Percentiles rank a stretch among this genome's conserved stretches.
These are phyloP conservation scores for Parachlorella kessleri DNA, from an alignment of 139 green algal genomes.

Conservation along the genomic window DNA sequence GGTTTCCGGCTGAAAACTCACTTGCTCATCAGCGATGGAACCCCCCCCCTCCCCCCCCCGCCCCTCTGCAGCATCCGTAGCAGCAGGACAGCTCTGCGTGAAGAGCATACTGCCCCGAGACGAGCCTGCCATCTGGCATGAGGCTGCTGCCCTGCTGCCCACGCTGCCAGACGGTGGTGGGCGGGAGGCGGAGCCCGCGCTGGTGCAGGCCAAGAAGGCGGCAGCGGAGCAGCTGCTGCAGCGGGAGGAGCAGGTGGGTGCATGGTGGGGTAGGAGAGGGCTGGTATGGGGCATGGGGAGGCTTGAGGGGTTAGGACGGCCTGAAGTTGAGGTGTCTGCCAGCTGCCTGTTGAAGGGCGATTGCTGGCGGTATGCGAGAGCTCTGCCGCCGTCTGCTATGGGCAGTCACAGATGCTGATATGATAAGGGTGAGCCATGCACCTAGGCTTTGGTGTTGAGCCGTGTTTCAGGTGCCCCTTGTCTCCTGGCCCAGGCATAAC, in stretches of 20 bases:
- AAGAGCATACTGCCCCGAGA: slow-evolving; percentile 57
- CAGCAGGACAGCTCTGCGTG: slow-evolving; percentile 42
- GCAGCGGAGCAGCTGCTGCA: slow-evolving; percentile 41
- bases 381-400: too few relatives aligned
- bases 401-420: too few relatives aligned
- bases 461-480: too few relatives aligned
- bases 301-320: background rate
- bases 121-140: slow-evolving; percentile 69
- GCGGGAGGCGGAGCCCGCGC: slow-evolving; percentile 30
- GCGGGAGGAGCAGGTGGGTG: slow-evolving; percentile 28
- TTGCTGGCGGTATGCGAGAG: too few relatives aligned
- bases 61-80: background rate
- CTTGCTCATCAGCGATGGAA: background rate
- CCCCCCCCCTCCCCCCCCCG: too few relatives aligned
- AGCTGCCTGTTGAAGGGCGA: too few relatives aligned
- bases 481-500: too few relatives aligned
- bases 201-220: slow-evolving; percentile 17
- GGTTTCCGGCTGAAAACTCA: background rate
- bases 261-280: background rate
- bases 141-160: slow-evolving; percentile 52
- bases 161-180: slow-evolving; percentile 6
- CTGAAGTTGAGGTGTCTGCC: too few relatives aligned
- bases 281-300: background rate
- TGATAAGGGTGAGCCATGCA: too few relatives aligned
- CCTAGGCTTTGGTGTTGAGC: too few relatives aligned